Evolutionary conservation across 176 grass and related monocot species (phyloP), one percentile per base, ranked within the genome.

Genomic region (Bonia amplexicaulis): DNA sequence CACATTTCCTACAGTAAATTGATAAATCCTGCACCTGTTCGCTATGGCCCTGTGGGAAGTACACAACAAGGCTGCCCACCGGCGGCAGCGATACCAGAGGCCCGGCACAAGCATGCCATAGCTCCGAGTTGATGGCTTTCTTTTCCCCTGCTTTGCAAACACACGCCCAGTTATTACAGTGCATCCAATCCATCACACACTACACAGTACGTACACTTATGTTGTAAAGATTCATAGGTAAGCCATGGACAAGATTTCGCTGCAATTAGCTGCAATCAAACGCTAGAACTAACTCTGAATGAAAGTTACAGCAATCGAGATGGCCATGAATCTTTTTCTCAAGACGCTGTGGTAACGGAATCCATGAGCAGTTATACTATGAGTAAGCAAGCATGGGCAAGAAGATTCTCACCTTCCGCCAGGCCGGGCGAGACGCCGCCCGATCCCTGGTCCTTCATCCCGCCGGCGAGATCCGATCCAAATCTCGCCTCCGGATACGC

Each of bases 31-130:
- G 15, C 53, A 99, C 96, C 93, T 99, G 97, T 9, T 99, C 97
- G 33, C 97, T 99, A 86, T 99, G 97, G 39, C 97, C 97, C 79
- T 99, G 97, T 1, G 97, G 97, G 29, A 99, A 99, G 90, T 99
- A 99, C 16, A 99, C 93, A 2, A 99, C 97, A 4, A 99, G 82
- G 61, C 97, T 96, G 39, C 93, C 93, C 22, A 91, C 91, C 5
- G 97, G 93, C 31, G 97, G 97, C 84, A 99, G 40, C 6, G 88
- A 93, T 61, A 94, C 88, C 64, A 99, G 86, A 40, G 97, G 97
- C 6, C 97, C 97, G 6, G 97, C 92, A 86, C 97, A 99, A 61
- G 97, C 97, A 63, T 99, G 97, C 97, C 97, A 99, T 51, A 99
- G 64, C 82, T 96, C 97, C 46, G 97, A 96, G 79, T 92, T 96